These are phyloP conservation scores for Phlebiopsis flavidoalba DNA, from an alignment of 768 basidiomycete genomes.

Conservation along the genomic window DNA sequence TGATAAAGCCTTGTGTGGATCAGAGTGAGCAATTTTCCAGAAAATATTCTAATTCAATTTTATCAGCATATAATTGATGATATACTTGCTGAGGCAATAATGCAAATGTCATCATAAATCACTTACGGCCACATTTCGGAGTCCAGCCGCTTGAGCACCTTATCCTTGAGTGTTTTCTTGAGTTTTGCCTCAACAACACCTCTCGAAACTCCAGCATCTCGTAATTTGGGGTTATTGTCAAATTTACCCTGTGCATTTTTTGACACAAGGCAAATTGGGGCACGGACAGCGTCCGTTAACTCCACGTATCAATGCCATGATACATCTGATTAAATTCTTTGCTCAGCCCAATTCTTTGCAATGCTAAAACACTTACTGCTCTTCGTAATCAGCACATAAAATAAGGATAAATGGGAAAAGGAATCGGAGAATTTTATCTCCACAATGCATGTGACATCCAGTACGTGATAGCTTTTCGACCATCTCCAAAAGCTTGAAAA, in stretches of 20 bases:
- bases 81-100: no score
- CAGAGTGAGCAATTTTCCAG: conserved; percentile 30
- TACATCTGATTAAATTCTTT: conserved; percentile 6
- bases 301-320: conserved; percentile 17
- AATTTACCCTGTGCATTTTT: background rate
- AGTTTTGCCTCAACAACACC: background rate
- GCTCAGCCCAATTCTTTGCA: background rate
- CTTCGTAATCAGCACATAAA: conserved; percentile 24
- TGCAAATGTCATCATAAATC: background rate
- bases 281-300: conserved; percentile 11
- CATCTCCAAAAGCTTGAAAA: conserved; percentile 10
- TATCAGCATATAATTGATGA: no score
- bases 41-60: conserved; percentile 34
- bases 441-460: conserved; percentile 6
- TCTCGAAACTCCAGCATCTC: background rate
- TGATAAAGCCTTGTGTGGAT: conserved; percentile 29
- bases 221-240: conserved; percentile 15
- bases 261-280: conserved; percentile 15
- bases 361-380: conserved; percentile 18
- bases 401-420: conserved; percentile 21
- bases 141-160: conserved; percentile 17
- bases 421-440: background rate
- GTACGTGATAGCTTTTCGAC: conserved; percentile 9
- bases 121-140: conserved; percentile 17
- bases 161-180: conserved; percentile 2